These are phyloP conservation scores for Tulasnella sp. DNA, from an alignment of 768 basidiomycete species.

Conservation along the genomic window DNA sequence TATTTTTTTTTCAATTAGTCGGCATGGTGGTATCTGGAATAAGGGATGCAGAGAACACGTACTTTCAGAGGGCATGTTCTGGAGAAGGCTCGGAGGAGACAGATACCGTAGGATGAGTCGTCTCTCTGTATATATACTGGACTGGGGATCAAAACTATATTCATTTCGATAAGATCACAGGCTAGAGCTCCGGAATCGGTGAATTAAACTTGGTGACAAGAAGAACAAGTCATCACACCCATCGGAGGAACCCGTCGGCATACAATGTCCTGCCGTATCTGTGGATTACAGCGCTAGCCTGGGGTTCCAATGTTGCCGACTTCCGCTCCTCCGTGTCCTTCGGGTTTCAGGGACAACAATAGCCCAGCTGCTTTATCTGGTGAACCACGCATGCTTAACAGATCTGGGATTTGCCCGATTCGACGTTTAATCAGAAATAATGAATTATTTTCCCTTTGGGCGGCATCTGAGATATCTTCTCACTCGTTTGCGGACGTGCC, in stretches of 20 bases:
- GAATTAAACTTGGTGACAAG: not conserved
- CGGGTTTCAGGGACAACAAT: not conserved
- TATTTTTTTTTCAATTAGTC: not conserved
- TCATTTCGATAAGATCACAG: not conserved
- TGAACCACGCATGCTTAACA: not conserved
- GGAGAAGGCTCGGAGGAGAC: not conserved
- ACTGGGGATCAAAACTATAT: not conserved
- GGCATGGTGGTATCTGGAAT: not conserved
- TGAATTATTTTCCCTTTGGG: not conserved
- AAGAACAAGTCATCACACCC: not conserved
- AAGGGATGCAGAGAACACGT: not conserved
- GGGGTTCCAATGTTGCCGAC: too few relatives aligned
- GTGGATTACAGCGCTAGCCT: too few relatives aligned
- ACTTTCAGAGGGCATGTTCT: not conserved
- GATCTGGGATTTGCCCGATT: not conserved
- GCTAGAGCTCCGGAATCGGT: not conserved
- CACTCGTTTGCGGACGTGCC: not conserved
- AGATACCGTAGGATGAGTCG: not conserved
- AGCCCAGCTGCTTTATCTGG: not conserved
- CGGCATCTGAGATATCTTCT: not conserved
- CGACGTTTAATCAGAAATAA: not conserved
- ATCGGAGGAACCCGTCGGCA: not conserved
- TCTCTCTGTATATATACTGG: not conserved
- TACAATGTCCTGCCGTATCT: too few relatives aligned
- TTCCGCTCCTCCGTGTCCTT: too few relatives aligned